Conservation (phyloP, 108 stramenopile genomes). For the Schizochytrium sp. region DNA sequence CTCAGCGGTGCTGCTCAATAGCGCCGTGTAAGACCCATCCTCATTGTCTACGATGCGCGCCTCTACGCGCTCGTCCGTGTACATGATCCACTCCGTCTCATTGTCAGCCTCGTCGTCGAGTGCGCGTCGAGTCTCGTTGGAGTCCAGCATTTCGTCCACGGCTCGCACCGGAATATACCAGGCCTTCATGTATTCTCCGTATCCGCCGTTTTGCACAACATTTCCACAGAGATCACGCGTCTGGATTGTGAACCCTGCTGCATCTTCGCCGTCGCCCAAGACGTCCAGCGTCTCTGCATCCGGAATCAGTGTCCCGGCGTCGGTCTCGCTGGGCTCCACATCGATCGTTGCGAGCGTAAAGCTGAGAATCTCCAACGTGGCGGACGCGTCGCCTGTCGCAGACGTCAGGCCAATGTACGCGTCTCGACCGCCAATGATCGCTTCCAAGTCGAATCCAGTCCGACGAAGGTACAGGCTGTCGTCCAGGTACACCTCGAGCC, state of each 20-base stretch:
- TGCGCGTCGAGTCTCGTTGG: too few species aligned
- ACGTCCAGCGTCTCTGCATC: neutral
- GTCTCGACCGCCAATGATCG: neutral
- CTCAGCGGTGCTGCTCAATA: neutral
- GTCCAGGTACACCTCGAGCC: neutral
- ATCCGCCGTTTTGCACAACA: neutral
- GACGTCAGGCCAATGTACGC: neutral
- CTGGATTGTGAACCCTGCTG: neutral
- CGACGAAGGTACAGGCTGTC: neutral
- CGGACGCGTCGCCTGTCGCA: neutral
- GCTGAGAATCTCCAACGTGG: neutral
- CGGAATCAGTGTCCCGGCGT: neutral
- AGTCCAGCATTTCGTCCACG: neutral
- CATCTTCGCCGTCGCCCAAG: neutral
- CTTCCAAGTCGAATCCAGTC: neutral
- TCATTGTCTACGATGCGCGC: neutral
- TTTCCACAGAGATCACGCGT: neutral
- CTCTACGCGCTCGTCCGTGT: neutral
- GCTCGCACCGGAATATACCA: neutral
- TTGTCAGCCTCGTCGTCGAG: neutral
- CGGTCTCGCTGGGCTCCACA: neutral
- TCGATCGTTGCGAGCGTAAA: neutral
- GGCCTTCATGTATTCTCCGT: neutral
- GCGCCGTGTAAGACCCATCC: neutral
- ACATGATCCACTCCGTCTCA: neutral